These are phyloP conservation scores for Hypoxylon lenormandii DNA, from an alignment of 495 filamentous ascomycete species.

Conservation along the genomic window DNA sequence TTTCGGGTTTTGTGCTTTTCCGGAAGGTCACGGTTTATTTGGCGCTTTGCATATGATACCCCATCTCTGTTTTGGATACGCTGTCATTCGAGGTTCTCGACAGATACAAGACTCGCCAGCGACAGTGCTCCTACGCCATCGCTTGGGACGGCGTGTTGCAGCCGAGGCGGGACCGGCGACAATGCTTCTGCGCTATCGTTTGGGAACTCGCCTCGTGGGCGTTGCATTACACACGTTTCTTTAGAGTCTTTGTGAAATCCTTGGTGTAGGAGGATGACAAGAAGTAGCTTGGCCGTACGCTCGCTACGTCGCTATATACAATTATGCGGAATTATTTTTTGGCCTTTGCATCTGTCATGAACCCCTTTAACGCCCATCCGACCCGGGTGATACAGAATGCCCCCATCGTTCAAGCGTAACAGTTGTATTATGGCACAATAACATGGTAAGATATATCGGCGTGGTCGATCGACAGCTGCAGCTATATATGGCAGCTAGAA, in stretches of 20 bases:
- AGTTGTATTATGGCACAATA: constrained; percentile 25
- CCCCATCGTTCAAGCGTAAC: constrained; percentile 2
- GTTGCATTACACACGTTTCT: constrained; percentile 55
- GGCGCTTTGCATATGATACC: constrained; percentile 65
- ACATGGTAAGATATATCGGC: constrained; percentile 11
- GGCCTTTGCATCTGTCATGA: constrained; percentile 6
- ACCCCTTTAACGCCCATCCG: constrained; percentile 19
- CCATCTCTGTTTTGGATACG: constrained; percentile 68
- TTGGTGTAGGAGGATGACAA: constrained; percentile 21
- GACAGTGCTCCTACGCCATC: constrained; percentile 70
- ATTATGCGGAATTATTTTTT: constrained; percentile 30
- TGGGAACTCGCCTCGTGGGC: constrained; percentile 65
- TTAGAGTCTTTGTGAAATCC: constrained; percentile 32
- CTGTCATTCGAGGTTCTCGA: constrained; percentile 53
- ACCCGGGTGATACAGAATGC: constrained; percentile 13
- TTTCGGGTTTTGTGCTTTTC: constrained; percentile 37
- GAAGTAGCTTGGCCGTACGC: constrained; percentile 36
- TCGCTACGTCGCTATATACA: constrained; percentile 45
- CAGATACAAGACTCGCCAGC: constrained; percentile 58
- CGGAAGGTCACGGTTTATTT: constrained; percentile 16
- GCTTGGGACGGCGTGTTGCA: constrained; percentile 68
- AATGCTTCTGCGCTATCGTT: constrained; percentile 68
- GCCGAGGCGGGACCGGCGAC: constrained; percentile 64
- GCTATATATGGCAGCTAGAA: not conserved
- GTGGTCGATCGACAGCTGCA: constrained; percentile 7